Evolutionary conservation across 2,329 filamentous ascomycete species (phyloP), one percentile per base, ranked within the genome.

Genomic region (Colletotrichum lini): DNA sequence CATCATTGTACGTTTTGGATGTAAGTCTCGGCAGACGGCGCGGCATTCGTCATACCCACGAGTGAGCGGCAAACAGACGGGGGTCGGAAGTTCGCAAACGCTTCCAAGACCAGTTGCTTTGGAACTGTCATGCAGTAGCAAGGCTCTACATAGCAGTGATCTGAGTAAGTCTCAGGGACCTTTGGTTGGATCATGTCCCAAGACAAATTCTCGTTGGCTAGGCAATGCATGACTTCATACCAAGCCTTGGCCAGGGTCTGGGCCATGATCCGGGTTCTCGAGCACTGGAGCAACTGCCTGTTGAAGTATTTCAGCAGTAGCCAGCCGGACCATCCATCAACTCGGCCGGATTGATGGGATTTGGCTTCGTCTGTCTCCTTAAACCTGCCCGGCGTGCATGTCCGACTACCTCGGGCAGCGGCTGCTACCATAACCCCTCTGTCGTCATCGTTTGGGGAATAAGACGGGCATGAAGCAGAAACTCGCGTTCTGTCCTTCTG

Each of bases 191-290:
- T 38, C 8, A 30, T 18, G 13, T 6, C 4, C 21, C 10, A 26
- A 49, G 44, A 26, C 18, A 30, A 3, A 40, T 13, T 9, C 8
- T 12, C 18, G 21, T 10, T 26, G 35, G 15, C 50, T 44, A 49
- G 52, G 47, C 47, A 38, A 23, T 10, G 26, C 58, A 72, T 72
- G 69, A 72, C 69, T 72, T 72, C 69, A 72, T 72, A 69, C 69
- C 69, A 72, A 72, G 69, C 40, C 65, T 40, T 62, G 38, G 15
- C 3, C 40, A 26, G 10, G 23, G 2, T 30, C 45, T 50, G 45
- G 52, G 52, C 30, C 26, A 15, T 70, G 38, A 50, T 70, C 47
- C 52, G 16, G 50, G 15, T 40, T 44, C 42, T 54, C 38, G n/a
- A 50, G 9, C 38, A 45, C 26, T 35, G 4, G 15, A 53, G 1